Evolutionary conservation across 2,329 filamentous ascomycete species (phyloP), one percentile per base, ranked within the genome.

Genomic region (Fusarium keratoplasticum): DNA sequence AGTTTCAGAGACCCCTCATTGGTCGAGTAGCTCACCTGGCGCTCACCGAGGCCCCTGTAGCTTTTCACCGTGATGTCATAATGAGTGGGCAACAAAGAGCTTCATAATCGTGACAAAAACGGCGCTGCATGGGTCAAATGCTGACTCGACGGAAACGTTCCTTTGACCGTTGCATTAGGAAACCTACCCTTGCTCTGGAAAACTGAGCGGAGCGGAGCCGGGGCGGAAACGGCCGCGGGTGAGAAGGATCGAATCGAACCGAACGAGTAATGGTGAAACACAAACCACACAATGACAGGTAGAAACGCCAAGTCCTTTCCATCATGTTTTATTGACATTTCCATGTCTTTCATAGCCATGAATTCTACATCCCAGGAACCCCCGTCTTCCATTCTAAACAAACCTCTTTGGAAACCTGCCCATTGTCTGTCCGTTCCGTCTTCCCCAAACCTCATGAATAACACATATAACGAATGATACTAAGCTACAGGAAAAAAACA

Each of bases 31-130:
- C 11, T 25, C 29, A 55, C 22, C 42, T 9, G 6, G 7, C 22
- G 7, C 18, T 61, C 38, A 63, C 31, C 44, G 47, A 27, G 47
- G 2, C 16, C 47, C 47, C 9, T 52, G 47, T 52, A 27, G 55
- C 38, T 35, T 64, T 36, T 40, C 44, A 25, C 22, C 31, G 65
- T 75, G 67, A 76, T 75, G 73, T 74, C 73, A 76, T 76, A n/a
- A 59, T 64, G 50, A 52, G 44, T 40, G 36, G 13, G 25, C 13
- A n/a, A 14, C 10, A 3, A 31, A 38, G n/a, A 40, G 35, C 52
- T 47, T 20, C 42, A 61, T 36, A 61, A 54, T 55, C 54, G 35
- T 68, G 22, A 18, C 33, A 40, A 42, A 22, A 27, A 47, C 14
- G 54, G 33, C 18, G 11, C 1, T 55, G 50, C 44, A 38, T 36